These are phyloP conservation scores for Pleurozium schreberi DNA, from an alignment of 225 moss, liverwort and hornwort genomes.

Conservation along the genomic window DNA sequence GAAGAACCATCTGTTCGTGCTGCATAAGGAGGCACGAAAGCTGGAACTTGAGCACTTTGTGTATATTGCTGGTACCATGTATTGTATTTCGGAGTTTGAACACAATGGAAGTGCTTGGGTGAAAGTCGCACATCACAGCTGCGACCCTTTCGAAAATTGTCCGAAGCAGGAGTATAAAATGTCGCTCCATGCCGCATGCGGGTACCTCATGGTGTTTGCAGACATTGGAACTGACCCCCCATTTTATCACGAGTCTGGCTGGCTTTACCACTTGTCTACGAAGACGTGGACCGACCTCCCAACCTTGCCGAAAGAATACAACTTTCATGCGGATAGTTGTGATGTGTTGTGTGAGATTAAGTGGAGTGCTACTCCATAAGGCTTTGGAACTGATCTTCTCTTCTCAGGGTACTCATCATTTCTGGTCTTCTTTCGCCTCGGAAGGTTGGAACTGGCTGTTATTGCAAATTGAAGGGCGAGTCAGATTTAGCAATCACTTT, in stretches of 20 bases:
- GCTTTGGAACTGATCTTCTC: background rate
- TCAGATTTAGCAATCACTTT: background rate
- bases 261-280: background rate
- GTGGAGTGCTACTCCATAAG: background rate
- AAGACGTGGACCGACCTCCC: background rate
- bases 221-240: background rate
- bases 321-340: background rate
- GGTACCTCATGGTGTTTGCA: background rate
- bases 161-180: background rate
- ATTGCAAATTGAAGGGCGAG: background rate
- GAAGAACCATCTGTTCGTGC: background rate
- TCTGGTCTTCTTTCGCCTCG: background rate
- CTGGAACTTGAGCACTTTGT: too few relatives aligned
- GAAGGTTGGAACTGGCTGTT: background rate
- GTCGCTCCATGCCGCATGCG: background rate
- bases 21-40: background rate
- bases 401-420: background rate
- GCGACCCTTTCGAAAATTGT: background rate
- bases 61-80: background rate
- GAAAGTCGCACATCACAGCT: background rate
- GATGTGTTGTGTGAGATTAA: background rate
- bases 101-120: background rate
- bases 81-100: background rate
- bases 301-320: background rate
- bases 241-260: background rate